Evolutionary conservation across 768 basidiomycete genomes (phyloP).

Genomic region (Boletus fagicola): DNA sequence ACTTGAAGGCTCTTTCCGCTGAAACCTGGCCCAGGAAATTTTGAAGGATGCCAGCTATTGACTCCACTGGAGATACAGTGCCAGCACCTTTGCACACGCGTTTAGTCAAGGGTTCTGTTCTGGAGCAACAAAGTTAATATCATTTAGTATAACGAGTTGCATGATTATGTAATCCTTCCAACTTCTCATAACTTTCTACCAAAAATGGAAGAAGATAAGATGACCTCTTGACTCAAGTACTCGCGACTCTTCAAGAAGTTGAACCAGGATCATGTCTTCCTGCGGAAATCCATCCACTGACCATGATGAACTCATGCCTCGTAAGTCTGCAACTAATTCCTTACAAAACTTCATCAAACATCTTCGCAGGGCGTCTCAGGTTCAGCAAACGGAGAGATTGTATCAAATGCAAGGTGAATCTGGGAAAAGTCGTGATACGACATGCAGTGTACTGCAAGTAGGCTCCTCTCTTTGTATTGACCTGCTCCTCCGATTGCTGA

Average conservation of each 20-base stretch:
- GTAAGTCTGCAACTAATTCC: conserved; percentile 39
- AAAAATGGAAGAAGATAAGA: conserved; percentile 6
- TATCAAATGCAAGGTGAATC: conserved; percentile 68
- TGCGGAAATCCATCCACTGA: conserved; percentile 67
- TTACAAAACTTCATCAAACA: neutral
- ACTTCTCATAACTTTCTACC: neutral
- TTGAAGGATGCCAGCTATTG: neutral
- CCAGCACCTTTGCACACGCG: neutral
- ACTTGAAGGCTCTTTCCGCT: neutral
- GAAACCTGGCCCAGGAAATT: neutral
- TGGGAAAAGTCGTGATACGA: conserved; percentile 69
- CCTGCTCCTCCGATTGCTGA: conserved; percentile 9
- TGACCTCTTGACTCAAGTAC: neutral
- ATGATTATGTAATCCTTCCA: too few relatives aligned
- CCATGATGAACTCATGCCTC: conserved; percentile 62
- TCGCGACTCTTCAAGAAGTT: neutral
- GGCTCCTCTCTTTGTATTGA: conserved; percentile 15
- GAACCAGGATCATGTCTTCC: conserved; percentile 34
- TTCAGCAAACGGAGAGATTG: conserved; percentile 67
- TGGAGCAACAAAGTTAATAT: too few relatives aligned
- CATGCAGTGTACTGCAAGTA: conserved; percentile 87
- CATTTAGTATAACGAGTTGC: too few relatives aligned
- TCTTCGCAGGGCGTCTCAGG: conserved; percentile 53
- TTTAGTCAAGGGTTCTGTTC: too few relatives aligned
- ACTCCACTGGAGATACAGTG: neutral